Percentiles rank a stretch among this genome's conserved stretches.
These are phyloP conservation scores for Aureobasidium melanogenum DNA, from an alignment of 2,329 filamentous ascomycete genomes.

Conservation along the genomic window DNA sequence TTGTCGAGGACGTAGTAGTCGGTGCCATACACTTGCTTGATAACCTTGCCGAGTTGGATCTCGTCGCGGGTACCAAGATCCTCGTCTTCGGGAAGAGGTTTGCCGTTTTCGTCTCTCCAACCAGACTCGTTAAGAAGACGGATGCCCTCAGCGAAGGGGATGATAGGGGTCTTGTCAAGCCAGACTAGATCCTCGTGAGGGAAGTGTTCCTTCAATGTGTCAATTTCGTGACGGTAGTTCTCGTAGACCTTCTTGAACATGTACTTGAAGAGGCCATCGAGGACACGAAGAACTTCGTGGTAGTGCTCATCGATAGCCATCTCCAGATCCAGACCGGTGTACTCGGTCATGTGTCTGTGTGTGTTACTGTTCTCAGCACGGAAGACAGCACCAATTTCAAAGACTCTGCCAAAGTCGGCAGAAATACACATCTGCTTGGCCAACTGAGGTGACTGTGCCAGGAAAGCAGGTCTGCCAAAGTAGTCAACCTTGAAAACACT, in stretches of 20 bases:
- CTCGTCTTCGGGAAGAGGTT: constrained; percentile 60
- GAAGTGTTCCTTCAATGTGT: constrained; percentile 72
- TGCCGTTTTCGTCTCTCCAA: constrained; percentile 69
- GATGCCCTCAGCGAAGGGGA: constrained; percentile 72
- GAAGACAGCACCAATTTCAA: constrained; percentile 85
- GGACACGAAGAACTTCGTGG: constrained; percentile 70
- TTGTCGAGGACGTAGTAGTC: constrained; percentile 95
- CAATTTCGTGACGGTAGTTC: constrained; percentile 62
- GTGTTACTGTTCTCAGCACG: constrained; percentile 94
- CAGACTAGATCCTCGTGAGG: constrained; percentile 81
- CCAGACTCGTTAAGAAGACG: constrained; percentile 71
- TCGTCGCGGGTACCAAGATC: constrained; percentile 81
- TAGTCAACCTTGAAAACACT: constrained; percentile 90
- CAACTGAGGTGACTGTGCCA: constrained; percentile 85
- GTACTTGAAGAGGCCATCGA: constrained; percentile 73
- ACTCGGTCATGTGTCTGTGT: constrained; percentile 87
- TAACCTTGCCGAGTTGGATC: constrained; percentile 71
- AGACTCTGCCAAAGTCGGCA: constrained; percentile 80
- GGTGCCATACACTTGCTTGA: constrained; percentile 78
- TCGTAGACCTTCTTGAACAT: constrained; percentile 67
- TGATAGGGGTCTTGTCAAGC: constrained; percentile 73
- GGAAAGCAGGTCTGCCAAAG: constrained; percentile 76
- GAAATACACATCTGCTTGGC: constrained; percentile 91
- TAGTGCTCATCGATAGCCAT: constrained; percentile 88
- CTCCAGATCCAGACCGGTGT: constrained; percentile 84